Base-by-base conservation (phyloP, 768 basidiomycete genomes). In the Dentipellis sp. region DNA sequence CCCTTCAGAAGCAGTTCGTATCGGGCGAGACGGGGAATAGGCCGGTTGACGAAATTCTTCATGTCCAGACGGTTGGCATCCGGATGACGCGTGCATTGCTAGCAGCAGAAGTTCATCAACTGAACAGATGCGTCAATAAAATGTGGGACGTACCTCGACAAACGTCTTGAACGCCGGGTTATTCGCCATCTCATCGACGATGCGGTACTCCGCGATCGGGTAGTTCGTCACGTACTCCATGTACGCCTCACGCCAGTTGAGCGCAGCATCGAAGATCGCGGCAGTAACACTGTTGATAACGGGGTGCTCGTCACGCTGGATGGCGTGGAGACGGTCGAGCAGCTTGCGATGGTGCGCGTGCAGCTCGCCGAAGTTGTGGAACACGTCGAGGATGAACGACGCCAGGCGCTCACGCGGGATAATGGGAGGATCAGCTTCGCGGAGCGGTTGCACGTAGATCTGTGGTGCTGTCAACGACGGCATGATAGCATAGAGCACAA, bases 151-250 rank as follows among this genome's bases (percentile, higher is more conserved):
- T 63, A 91, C 91, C 57, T 93, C 90, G 16, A 92, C 81, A 64
- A 97, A 93, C 1, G 74, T 68, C 65, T 85, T 84, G 74, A 99
- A 97, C 2, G 83, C 73, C 1, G 78, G 72, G 61, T 95, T 97
- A 53, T 79, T 86, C 10, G 78, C 83, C 77, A 88, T 84, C 72
- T 97, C 94, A 34, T 93, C 86, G 57, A 91, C 89, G 55, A 97
- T 87, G 46, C 87, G 74, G 64, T 89, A 89, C 1, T 88, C 86
- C 0, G 94, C 94, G 50, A 91, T 89, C 1, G 95, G 94, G 69
- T 94, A 91, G 71, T 94, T 86, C n/a, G 89, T 81, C 58, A 92
- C 82, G 63, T 97, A 97, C 59, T 92, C 88, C 77, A 94, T 82
- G 69, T 99, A 99, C 12, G 88, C 86, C 50, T 91, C 88, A 6